These are phyloP conservation scores for Phytophthora cactorum DNA, from an alignment of 352 stramenopile genomes.

Conservation along the genomic window DNA sequence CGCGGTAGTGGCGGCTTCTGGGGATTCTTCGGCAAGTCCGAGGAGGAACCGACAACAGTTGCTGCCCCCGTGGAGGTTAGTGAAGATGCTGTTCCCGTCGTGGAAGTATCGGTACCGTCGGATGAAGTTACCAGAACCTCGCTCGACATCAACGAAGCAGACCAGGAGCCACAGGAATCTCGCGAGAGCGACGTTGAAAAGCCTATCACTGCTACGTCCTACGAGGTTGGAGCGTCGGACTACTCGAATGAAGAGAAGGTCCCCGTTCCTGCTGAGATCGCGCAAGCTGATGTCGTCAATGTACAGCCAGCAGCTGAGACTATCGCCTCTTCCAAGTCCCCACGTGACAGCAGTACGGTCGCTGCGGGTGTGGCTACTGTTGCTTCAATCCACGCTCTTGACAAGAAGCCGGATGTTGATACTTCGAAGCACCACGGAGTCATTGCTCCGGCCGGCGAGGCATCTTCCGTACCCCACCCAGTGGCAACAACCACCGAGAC, in stretches of 20 bases:
- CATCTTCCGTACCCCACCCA: too few species aligned
- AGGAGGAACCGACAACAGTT: conserved; percentile 6
- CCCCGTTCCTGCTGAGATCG: neutral
- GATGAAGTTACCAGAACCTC: neutral
- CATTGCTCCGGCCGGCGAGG: too few species aligned
- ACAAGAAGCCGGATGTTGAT: too few species aligned
- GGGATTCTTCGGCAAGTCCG: conserved; percentile 32
- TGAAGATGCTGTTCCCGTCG: neutral
- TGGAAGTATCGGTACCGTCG: neutral
- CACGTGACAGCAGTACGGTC: neutral
- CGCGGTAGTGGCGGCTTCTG: conserved; percentile 32
- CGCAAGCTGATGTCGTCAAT: too few species aligned
- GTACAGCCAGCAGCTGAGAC: neutral
- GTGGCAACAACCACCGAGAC: neutral
- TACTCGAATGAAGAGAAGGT: conserved; percentile 10
- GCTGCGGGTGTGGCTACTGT: conserved; percentile 2
- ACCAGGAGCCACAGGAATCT: conserved; percentile 4
- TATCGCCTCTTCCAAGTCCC: conserved; percentile 3
- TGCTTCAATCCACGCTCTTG: too few species aligned
- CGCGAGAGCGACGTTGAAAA: neutral
- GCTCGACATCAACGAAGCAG: neutral
- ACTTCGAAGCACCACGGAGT: too few species aligned
- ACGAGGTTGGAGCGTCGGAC: neutral
- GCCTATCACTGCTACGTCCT: neutral
- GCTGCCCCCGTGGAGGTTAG: neutral